A percentile compares a stretch with the other conserved stretches of the same genome.
Conservation (phyloP, 2,329 filamentous ascomycete genomes). For the Fusarium subtropicale region DNA sequence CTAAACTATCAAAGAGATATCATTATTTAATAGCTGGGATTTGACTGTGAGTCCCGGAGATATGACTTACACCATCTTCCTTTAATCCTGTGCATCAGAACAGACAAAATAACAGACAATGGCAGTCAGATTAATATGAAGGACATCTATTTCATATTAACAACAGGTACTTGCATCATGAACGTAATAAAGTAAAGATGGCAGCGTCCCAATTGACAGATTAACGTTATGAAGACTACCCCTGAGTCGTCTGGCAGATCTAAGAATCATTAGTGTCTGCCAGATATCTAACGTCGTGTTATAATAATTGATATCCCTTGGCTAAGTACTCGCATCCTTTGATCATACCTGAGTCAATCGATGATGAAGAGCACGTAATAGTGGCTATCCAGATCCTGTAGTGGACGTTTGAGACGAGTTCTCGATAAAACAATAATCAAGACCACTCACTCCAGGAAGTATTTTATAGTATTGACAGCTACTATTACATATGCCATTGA, state of each 20-base stretch:
- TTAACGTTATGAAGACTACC: neutral
- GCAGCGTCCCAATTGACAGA: neutral
- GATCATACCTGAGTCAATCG: neutral
- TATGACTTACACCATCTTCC: neutral
- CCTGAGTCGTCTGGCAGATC: neutral
- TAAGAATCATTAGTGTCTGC: neutral
- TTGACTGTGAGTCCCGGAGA: neutral
- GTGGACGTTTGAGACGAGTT: neutral
- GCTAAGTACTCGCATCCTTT: fast-evolving
- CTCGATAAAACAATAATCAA: neutral
- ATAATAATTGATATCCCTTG: neutral
- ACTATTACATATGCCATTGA: neutral
- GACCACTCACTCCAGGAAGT: neutral
- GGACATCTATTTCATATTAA: no score
- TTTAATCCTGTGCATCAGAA: neutral
- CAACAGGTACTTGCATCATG: neutral
- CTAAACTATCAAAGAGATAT: neutral
- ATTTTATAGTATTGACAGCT: neutral
- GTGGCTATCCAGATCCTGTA: no score
- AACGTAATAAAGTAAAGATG: neutral
- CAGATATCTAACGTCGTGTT: neutral
- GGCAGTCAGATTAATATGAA: no score
- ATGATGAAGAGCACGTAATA: neutral
- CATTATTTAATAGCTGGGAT: neutral
- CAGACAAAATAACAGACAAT: neutral